A percentile compares a stretch with the other conserved stretches of the same genome.
phyloP scores from a whole-genome alignment of 805 yeast species.

The Cyberlindnera xylosilytica region DNA sequence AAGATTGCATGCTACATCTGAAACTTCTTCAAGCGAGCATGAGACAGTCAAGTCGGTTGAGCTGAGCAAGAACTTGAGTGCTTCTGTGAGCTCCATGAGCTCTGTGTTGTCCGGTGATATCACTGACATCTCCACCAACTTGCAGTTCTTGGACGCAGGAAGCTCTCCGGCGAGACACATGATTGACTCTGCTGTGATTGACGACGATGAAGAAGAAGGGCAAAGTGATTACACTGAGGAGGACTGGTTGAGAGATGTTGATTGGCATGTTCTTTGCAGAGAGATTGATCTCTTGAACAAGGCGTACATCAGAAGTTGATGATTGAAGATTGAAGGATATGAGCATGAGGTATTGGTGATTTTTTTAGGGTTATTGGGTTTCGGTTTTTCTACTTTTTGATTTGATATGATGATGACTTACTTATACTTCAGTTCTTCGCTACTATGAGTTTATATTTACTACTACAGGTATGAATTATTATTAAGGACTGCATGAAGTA shows the following conservation, averaged over 20 bases:
- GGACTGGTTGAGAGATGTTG: constrained; percentile 57
- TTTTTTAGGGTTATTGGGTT: neutral
- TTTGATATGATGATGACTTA: neutral
- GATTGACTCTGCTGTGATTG: constrained; percentile 9
- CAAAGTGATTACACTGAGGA: constrained; percentile 23
- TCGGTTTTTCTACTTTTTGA: neutral
- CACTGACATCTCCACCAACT: constrained; percentile 12
- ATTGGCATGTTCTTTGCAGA: constrained; percentile 85
- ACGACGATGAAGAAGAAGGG: constrained; percentile 16
- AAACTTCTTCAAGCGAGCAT: neutral
- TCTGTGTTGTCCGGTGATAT: constrained; percentile 10
- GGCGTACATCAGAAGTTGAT: constrained; percentile 24
- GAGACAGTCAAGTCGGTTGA: constrained; percentile 4
- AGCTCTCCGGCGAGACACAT: constrained; percentile 14
- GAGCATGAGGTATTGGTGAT: neutral
- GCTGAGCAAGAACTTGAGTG: constrained; percentile 11
- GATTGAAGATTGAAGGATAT: neutral
- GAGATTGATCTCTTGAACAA: constrained; percentile 77
- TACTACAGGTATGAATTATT: no score
- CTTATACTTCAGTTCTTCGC: neutral
- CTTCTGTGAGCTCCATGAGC: constrained; percentile 15
- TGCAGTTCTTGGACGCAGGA: constrained; percentile 12
- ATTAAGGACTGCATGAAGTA: neutral
- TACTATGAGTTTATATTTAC: neutral
- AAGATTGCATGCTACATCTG: constrained; percentile 1